A percentile compares a stretch with the other conserved stretches of the same genome.
Conservation (phyloP, 495 filamentous ascomycete species). For the Achaetomiella virescens region DNA sequence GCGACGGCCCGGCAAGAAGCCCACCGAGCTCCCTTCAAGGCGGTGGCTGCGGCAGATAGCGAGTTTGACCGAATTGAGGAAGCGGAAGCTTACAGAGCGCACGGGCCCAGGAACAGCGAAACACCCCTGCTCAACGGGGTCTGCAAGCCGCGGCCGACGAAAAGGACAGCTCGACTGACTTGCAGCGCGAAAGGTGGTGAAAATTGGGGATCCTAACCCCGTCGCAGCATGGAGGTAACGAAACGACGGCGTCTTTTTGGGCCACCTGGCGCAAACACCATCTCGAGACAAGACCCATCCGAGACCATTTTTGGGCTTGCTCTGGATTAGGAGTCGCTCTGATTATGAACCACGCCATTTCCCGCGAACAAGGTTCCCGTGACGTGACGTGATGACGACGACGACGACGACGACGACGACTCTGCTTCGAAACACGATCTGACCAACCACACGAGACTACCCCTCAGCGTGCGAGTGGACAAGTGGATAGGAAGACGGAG, state of each 20-base stretch:
- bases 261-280: slow-evolving; percentile 8
- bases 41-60: slow-evolving; percentile 8
- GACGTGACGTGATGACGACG: slow-evolving; percentile 5
- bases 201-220: not conserved
- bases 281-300: not conserved
- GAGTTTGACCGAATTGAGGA: not conserved
- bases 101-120: not conserved
- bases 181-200: not conserved
- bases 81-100: slow-evolving; percentile 3
- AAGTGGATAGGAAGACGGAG: not conserved
- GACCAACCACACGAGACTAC: not conserved
- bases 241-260: not conserved
- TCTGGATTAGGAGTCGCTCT: not conserved
- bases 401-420: not conserved
- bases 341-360: slow-evolving; percentile 16
- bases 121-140: slow-evolving; percentile 12
- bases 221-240: no score
- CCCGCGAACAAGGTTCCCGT: slow-evolving; percentile 14
- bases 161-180: slow-evolving; percentile 28
- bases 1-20: slow-evolving; percentile 8
- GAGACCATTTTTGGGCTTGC: not conserved
- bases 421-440: not conserved
- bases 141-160: slow-evolving; percentile 4
- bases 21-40: not conserved
- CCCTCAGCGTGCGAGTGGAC: no score